Conservation (phyloP, 371 early-diverging fungal species). For the Mucor piriformis region DNA sequence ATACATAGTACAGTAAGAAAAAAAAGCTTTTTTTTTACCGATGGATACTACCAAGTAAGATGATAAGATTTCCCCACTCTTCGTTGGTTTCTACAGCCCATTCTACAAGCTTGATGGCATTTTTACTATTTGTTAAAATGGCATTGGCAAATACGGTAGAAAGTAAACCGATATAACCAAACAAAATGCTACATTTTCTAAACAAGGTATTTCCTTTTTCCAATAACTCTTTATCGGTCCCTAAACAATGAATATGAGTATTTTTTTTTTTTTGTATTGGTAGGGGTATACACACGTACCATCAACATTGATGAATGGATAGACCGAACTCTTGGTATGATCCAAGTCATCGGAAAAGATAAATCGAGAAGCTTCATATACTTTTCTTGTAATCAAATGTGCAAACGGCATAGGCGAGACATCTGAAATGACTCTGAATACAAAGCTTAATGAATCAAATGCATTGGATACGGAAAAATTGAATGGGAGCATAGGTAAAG, state of each 20-base stretch:
- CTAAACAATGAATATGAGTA: background rate
- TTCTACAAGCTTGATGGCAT: slow-evolving; percentile 14
- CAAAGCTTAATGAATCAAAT: slow-evolving; percentile 70
- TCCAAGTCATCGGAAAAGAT: slow-evolving; percentile 32
- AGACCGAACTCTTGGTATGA: slow-evolving; percentile 34
- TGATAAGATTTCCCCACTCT: slow-evolving; percentile 52
- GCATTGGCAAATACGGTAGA: slow-evolving; percentile 21
- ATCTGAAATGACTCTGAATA: slow-evolving; percentile 73
- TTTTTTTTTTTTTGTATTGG: background rate
- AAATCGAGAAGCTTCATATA: slow-evolving; percentile 45
- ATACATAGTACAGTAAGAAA: background rate
- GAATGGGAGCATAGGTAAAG: slow-evolving; percentile 72
- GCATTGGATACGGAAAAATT: slow-evolving; percentile 72
- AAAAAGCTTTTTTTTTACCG: slow-evolving; percentile 28
- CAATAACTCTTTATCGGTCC: background rate
- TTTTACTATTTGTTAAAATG: slow-evolving; percentile 16
- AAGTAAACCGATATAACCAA: slow-evolving; percentile 26
- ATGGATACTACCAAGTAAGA: slow-evolving; percentile 63
- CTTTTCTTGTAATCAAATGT: slow-evolving; percentile 46
- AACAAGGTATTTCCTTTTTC: slow-evolving; percentile 17
- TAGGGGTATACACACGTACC: too few relatives aligned
- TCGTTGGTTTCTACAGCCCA: slow-evolving; percentile 28
- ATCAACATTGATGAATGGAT: slow-evolving; percentile 52
- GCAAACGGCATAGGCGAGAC: slow-evolving; percentile 52
- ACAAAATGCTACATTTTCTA: slow-evolving; percentile 19